Base-by-base conservation (phyloP, 1,284 basidiomycete genomes). In the Stereum hirsutum region DNA sequence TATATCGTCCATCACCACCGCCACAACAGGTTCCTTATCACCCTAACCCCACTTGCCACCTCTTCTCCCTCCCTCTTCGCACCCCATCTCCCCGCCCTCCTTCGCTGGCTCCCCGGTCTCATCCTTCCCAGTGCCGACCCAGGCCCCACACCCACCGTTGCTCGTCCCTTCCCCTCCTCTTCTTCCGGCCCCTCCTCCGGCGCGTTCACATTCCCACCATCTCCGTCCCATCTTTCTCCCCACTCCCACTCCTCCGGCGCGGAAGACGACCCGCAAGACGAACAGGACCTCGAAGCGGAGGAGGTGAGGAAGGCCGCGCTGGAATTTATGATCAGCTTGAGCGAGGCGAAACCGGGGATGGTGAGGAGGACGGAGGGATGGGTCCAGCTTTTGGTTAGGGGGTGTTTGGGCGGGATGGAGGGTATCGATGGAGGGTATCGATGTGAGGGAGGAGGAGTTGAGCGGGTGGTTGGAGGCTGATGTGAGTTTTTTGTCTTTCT, bases 331-430 rank as follows among this genome's bases (percentile, higher is more conserved):
- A 67, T 88, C 41, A 77, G 71, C n/a, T 56, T 89, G 15, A 78
- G 72, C 33, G 84, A 89, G 59, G 75, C 81, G 1, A 66, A 70
- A 20, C 77, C 84, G 0, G 62, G 58, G 15, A 81, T 86, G 76
- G 81, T 83, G n/a, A 69, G 70, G 49, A 69, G 64, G n/a, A 64
- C 68, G 0, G 69, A 72, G 20, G 82, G 77, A 0, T 89, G 86
- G 85, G 74, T 78, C 4, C 68, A 68, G 7, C 69, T 77, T 12
- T 61, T 86, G 28, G 80, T 88, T 0, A 63, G 79, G 3, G 81
- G 81, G 3, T 88, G 84, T 58, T 59, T 87, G 31, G 86, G 89
- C 52, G 81, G 81, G 0, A 89, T 89, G 84, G 77, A 81, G 17
- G 84, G n/a, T n/a, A n/a, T n/a, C n/a, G n/a, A n/a, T n/a, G n/a